Evolutionary conservation across 2,329 filamentous ascomycete genomes (phyloP).

Genomic region (Hortaea werneckii): DNA sequence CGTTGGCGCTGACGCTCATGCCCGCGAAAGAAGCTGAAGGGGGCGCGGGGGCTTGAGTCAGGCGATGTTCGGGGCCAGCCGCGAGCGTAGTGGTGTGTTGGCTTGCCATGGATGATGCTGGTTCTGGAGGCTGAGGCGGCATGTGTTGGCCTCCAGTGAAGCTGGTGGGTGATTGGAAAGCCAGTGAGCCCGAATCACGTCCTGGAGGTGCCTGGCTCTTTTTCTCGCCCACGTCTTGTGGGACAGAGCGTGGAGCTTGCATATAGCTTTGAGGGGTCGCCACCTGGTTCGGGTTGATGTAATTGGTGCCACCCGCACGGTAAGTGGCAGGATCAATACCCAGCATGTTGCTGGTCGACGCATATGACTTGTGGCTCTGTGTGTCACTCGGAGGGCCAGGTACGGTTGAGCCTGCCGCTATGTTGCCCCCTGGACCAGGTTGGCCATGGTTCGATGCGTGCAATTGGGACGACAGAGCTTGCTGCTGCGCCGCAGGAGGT

Average conservation of each 20-base stretch:
- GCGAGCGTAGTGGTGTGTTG: background rate
- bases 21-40: conserved; percentile 37
- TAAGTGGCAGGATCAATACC: conserved; percentile 6
- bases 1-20: conserved; percentile 40
- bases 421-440: background rate
- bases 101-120: conserved; percentile 4
- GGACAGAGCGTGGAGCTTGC: background rate
- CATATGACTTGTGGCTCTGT: conserved; percentile 31
- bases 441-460: conserved; percentile 2
- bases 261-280: background rate
- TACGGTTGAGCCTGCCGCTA: conserved; percentile 7
- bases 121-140: conserved; percentile 9
- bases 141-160: conserved; percentile 3
- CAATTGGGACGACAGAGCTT: conserved; percentile 19
- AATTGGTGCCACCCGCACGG: background rate
- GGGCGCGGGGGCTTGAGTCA: conserved; percentile 25
- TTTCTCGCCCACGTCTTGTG: background rate
- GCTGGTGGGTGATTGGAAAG: conserved; percentile 4
- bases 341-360: conserved; percentile 28
- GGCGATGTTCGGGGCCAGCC: background rate
- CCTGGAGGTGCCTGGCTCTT: background rate
- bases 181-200: conserved; percentile 2
- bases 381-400: conserved; percentile 25
- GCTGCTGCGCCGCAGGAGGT: conserved; percentile 5
- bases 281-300: background rate